Base-by-base conservation (phyloP, 2,329 filamentous ascomycete species). In the Penicillium occitanis region DNA sequence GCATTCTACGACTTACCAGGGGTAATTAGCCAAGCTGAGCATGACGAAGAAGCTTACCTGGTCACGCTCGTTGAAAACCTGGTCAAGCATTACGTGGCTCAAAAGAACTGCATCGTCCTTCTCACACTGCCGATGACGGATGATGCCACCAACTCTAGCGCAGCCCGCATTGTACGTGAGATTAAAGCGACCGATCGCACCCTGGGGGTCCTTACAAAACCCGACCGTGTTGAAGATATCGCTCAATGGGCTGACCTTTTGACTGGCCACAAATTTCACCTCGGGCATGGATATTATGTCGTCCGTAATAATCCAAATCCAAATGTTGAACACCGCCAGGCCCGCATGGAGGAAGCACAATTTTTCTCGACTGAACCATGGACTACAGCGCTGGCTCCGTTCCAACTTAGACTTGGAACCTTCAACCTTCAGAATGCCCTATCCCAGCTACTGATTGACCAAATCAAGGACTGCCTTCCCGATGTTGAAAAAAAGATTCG, bases 1-100 rank as follows among this genome's bases (percentile, higher is more conserved):
- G 92, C 90, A 0, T 96, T 97, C 71, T 94, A 91, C 68, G 93
- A 97, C 68, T 83, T 97, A 0, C 93, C 93, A 0, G 93, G 93
- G 0, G 87, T 96, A 0, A 94, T 96, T 68, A 87, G 88, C 22
- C 89, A 89, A 7, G 85, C 89, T 0, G 86, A 87, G 1, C 82
- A 87, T 7, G 85, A 85, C 7, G 81, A 86, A 2, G 88, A 93
- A 17, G 82, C 85, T 10, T 91, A 91, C 65, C 80, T 94, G 0
- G 89, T 93, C 13, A 81, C 84, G 0, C 87, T 95, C 0, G 90
- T 96, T 0, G 83, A 88, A 61, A 90, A 90, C 19, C 74, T 97
- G 0, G 88, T 92, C 0, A 83, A 82, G 1, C 82, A 87, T 0
- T 96, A 96, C 69, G 88, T 96, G 4, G 78, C 82, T 0, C 86